Conservation (phyloP, 208 protist species). For the Trypanosoma caninum region DNA sequence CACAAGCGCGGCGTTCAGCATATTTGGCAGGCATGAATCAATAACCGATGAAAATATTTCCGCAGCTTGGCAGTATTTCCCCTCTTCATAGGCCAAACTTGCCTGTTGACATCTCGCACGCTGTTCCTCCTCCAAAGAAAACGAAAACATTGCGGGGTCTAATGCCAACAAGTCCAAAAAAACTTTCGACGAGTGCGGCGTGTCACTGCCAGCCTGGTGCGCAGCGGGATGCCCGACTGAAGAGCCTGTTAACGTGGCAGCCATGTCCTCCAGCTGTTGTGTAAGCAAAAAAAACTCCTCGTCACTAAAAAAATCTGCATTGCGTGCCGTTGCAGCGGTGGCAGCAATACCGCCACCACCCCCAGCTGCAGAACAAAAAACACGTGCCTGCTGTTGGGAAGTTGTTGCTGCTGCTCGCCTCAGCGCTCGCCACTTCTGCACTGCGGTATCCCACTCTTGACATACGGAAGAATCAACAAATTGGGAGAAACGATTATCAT, state of each 20-base stretch:
- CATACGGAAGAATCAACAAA: conserved; percentile 21
- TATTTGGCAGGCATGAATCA: conserved; percentile 23
- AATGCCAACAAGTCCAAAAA: conserved; percentile 11
- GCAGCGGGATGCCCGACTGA: background rate
- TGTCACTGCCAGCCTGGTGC: background rate
- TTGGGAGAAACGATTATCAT: conserved; percentile 11
- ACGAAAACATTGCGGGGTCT: conserved; percentile 16
- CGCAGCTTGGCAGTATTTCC: conserved; percentile 14
- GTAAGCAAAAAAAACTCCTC: conserved; percentile 58
- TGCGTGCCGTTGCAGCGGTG: too few relatives aligned
- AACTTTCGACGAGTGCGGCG: background rate
- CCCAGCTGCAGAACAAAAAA: too few relatives aligned
- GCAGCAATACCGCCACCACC: too few relatives aligned
- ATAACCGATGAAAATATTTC: conserved; percentile 23
- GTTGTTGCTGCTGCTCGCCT: conserved; percentile 1
- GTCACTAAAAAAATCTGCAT: conserved; percentile 15
- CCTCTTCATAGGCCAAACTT: conserved; percentile 9
- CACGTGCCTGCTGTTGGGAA: conserved; percentile 1
- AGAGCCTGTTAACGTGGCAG: background rate
- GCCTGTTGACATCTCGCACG: conserved; percentile 11
- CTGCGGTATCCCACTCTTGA: conserved; percentile 14
- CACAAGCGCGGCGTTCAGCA: conserved; percentile 33
- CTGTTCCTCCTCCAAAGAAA: conserved; percentile 3
- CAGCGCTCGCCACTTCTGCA: conserved; percentile 15
- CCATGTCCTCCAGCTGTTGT: conserved; percentile 42